Conservation (phyloP, 2,329 filamentous ascomycete genomes). For the Cyanodermella asteris region DNA sequence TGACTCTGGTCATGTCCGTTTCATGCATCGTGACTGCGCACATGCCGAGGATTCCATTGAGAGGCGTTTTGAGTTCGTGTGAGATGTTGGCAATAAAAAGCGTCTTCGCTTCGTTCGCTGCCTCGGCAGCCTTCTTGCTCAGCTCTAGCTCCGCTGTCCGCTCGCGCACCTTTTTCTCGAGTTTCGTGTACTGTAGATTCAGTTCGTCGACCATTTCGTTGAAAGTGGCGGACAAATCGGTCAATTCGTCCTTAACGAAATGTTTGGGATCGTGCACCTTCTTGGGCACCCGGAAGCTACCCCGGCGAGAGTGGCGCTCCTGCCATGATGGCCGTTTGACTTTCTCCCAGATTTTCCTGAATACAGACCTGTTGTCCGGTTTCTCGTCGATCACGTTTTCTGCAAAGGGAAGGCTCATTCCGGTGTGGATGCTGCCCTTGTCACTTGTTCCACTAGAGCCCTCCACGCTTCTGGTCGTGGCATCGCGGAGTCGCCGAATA, state of each 20-base stretch:
- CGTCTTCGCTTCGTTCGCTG: conserved; percentile 93
- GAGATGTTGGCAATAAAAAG: conserved; percentile 59
- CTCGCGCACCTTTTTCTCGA: conserved; percentile 68
- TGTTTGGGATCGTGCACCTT: conserved; percentile 60
- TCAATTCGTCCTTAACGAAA: conserved; percentile 60
- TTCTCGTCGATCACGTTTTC: conserved; percentile 15
- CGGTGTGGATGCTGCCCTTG: conserved; percentile 26
- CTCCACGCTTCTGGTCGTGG: conserved; percentile 51
- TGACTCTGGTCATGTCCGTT: conserved; percentile 54
- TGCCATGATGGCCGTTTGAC: conserved; percentile 1
- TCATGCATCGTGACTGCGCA: conserved; percentile 85
- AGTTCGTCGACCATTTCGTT: conserved; percentile 90
- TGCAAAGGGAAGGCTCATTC: too few relatives aligned
- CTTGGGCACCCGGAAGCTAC: conserved; percentile 56
- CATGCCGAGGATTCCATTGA: conserved; percentile 92
- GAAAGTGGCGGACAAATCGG: conserved; percentile 64
- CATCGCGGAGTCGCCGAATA: conserved; percentile 52
- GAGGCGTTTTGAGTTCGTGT: conserved; percentile 71
- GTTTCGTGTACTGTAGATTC: conserved; percentile 59
- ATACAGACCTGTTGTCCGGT: conserved; percentile 21
- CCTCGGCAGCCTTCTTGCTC: conserved; percentile 78
- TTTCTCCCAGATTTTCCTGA: conserved; percentile 17
- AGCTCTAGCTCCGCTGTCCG: conserved; percentile 68
- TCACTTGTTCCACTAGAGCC: conserved; percentile 20
- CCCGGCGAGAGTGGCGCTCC: conserved; percentile 8